Evolutionary conservation across 1,284 basidiomycete species (phyloP), one percentile per base, ranked within the genome.

Genomic region (Trichosporon sp.): DNA sequence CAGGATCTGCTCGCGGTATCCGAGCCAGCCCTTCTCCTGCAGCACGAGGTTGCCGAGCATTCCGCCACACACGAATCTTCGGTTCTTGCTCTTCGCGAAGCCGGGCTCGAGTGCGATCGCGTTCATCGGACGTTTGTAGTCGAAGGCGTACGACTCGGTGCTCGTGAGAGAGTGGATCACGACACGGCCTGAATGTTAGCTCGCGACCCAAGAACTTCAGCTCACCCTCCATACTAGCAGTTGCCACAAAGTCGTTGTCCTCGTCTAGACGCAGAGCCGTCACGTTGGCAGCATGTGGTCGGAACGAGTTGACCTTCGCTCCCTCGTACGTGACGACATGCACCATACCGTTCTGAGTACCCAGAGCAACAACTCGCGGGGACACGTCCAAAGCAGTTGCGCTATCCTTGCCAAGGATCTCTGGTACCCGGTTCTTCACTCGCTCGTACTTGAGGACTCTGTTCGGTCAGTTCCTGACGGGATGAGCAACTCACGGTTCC

Each of bases 11-110:
- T 98, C 95, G 76, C 92, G 95, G 78, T 98, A 92, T 0, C 96
- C 95, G 2, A 98, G 85, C 95, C 96, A 98, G 9, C 95, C 92
- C 81, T 98, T 98, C 84, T 99, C 96, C 73, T 92, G 89, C 73
- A 96, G 80, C 13, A 93, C 86, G 29, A 99, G 85, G 44, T 88
- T 89, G 3, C 97, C 96, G 0, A 92, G 91, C 88, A 98, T 88
- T 4, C 97, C 97, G 53, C 96, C 97, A 69, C 92, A 95, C 3
- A 98, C 91, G 75, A 98, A 91, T 0, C 92, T 89, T n/a, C 94
- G 88, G 5, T 91, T 89, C 34, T 87, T 87, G 65, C 89, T 89
- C 81, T 91, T 91, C 1, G 91, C 89, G 74, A 97, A 99, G 70
- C 90, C 87, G 2, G 97, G 97, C 77, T 98, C 96, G 66, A 99